Conservation (phyloP, 2,329 filamentous ascomycete species). For the Magnaporthales sp. region DNA sequence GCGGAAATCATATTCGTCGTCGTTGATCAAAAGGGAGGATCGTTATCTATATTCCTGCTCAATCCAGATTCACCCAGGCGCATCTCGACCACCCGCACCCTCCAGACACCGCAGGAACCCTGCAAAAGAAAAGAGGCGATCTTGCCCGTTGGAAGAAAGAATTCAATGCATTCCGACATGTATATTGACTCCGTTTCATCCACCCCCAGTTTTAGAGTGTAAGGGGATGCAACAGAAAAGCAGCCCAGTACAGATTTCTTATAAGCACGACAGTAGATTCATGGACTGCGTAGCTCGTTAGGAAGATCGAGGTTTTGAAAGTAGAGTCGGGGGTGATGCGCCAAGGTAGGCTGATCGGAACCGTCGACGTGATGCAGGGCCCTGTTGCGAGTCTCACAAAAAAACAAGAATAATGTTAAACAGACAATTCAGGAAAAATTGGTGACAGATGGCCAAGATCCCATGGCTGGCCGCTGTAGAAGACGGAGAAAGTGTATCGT, state of each 20-base stretch:
- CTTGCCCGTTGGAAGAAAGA: neutral
- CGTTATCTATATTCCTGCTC: slow-evolving; percentile 7
- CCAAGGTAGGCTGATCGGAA: neutral
- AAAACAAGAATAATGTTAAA: slow-evolving; percentile 5
- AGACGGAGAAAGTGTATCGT: slow-evolving; percentile 6
- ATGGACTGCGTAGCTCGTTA: neutral
- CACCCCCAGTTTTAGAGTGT: neutral
- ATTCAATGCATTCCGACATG: neutral
- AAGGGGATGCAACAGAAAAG: neutral
- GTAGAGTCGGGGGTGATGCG: neutral
- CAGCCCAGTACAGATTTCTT: neutral
- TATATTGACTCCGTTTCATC: neutral
- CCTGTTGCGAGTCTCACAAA: slow-evolving; percentile 2
- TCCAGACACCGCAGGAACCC: neutral
- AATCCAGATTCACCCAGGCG: neutral
- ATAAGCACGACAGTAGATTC: neutral
- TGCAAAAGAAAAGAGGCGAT: neutral
- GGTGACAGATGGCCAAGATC: neutral
- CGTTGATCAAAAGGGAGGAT: slow-evolving; percentile 6
- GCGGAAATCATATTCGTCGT: slow-evolving; percentile 6
- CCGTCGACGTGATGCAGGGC: slow-evolving; percentile 1
- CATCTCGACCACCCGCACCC: neutral
- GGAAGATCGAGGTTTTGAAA: neutral
- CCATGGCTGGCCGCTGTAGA: neutral
- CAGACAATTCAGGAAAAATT: slow-evolving; percentile 2